Evolutionary conservation across 2,329 filamentous ascomycete species (phyloP), one percentile per base, ranked within the genome.

Genomic region (Mycosphaerella arachidis): DNA sequence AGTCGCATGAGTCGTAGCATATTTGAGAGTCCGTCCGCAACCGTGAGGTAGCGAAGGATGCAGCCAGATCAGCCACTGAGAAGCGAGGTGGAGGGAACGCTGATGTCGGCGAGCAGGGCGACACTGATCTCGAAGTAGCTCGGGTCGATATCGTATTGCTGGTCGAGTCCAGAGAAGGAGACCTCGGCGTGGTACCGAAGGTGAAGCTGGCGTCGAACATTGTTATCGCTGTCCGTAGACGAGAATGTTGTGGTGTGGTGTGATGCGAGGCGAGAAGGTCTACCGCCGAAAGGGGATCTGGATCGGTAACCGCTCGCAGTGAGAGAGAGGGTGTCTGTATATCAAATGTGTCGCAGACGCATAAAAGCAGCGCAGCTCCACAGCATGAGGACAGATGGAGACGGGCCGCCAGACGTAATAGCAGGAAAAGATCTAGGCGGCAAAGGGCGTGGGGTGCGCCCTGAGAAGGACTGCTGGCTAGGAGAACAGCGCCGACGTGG

Each of bases 201-300:
- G 68, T 60, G 63, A 72, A 72, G 70, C 70, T 67, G 30, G 67
- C 61, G 64, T 68, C 66, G 59, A 71, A 71, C 69, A 71, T 71
- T 20, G 48, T 64, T 37, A 8, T 43, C 40, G 40, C n/a, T 33
- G 56, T 33, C 27, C 27, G 43, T 48, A 29, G n/a, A 18, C 6
- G 6, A 16, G 53, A 3, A 6, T 31, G 30, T 35, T n/a, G 35
- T 24, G 18, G 30, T 7, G 24, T 53, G 48, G 50, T 24, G 48
- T 46, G 56, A 31, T 52, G 31, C 31, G 13, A 45, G 33, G 48
- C n/a, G 54, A 45, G 37, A 45, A 35, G 40, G 40, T 33, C 45
- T 24, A 37, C 10, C 8, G 30, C 43, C 54, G 54, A 37, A 24
- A 3, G 45, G 33, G 54, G 30, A 48, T 56, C 43, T 56, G 24